Conservation (phyloP, 169 alveolate genomes). For the Plasmodium vinckei region DNA sequence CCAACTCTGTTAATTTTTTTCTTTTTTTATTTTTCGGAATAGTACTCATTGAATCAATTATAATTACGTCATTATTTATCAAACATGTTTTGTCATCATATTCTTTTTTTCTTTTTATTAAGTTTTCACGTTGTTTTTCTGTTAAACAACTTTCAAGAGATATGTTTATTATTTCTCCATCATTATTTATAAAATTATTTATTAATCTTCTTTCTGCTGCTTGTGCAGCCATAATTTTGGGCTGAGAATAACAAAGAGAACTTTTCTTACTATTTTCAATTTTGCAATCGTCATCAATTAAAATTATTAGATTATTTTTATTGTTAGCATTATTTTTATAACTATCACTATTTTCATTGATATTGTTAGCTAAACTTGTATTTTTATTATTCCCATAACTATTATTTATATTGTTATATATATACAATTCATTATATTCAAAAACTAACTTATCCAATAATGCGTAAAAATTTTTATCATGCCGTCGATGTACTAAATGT, state of each 20-base stretch:
- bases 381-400: conserved; percentile 1
- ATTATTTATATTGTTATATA: conserved; percentile 7
- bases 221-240: conserved; percentile 69
- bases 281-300: not conserved
- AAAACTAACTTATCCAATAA: conserved; percentile 35
- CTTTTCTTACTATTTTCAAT: conserved; percentile 1
- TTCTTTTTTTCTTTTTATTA: conserved; percentile 59
- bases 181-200: conserved; percentile 55
- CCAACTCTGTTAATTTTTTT: not conserved
- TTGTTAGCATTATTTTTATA: too few relatives aligned
- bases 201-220: conserved; percentile 72
- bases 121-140: conserved; percentile 33
- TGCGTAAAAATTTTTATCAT: conserved; percentile 54
- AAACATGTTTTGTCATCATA: conserved; percentile 59
- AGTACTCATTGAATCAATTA: conserved; percentile 7
- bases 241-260: conserved; percentile 9
- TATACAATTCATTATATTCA: conserved; percentile 59
- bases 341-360: too few relatives aligned
- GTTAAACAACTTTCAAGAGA: conserved; percentile 74
- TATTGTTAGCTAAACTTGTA: too few relatives aligned
- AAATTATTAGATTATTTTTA: too few relatives aligned
- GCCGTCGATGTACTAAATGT: conserved; percentile 44
- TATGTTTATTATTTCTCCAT: conserved; percentile 48
- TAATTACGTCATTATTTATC: conserved; percentile 26
- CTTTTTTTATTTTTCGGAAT: not conserved